Conservation (phyloP, 305 asterid species). For the Ruellia speciosa region DNA sequence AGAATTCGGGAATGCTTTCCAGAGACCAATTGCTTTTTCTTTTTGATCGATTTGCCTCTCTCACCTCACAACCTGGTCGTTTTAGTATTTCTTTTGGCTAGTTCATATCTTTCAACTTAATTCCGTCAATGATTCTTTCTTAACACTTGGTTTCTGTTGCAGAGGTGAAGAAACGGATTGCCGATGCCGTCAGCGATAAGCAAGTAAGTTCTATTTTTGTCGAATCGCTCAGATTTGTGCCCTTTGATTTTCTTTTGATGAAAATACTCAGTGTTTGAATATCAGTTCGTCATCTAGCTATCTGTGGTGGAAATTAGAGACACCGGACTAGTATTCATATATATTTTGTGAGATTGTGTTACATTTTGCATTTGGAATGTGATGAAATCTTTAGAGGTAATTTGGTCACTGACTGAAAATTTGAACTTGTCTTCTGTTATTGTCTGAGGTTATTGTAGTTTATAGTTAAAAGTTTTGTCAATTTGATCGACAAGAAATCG, state of each 20-base stretch:
- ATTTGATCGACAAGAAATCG: neutral
- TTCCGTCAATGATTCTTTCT: neutral
- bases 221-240: neutral
- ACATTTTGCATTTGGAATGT: slow-evolving; percentile 3
- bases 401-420: neutral
- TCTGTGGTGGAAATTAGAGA: neutral
- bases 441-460: slow-evolving; percentile 4
- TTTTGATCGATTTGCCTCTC: slow-evolving; percentile 60
- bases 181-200: slow-evolving; percentile 68
- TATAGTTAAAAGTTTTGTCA: neutral
- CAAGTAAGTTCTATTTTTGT: slow-evolving; percentile 35
- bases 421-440: neutral
- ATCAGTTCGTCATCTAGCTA: neutral
- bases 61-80: slow-evolving; percentile 61
- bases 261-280: neutral
- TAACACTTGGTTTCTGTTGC: slow-evolving; percentile 5
- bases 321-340: neutral
- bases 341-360: neutral
- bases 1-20: slow-evolving; percentile 54
- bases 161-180: slow-evolving; percentile 79
- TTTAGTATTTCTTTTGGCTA: neutral
- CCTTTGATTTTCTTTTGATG: too few relatives aligned
- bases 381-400: neutral
- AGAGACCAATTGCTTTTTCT: slow-evolving; percentile 63
- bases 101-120: slow-evolving; percentile 4